phyloP scores from a whole-genome alignment of 1,284 basidiomycete species.

The Rhizoctonia solani region DNA sequence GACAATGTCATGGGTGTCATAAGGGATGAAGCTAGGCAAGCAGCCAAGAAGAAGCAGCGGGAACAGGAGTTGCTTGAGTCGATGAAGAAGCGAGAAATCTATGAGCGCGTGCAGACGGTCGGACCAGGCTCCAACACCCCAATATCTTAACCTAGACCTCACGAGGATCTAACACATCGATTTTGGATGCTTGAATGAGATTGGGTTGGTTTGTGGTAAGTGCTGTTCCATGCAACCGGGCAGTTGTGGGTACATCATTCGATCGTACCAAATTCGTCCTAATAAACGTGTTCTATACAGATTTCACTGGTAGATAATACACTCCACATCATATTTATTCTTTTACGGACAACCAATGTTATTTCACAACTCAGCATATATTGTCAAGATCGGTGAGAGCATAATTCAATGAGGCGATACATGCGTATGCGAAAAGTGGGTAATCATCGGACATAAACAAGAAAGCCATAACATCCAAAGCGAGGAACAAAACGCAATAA shows the following conservation, averaged over 20 bases:
- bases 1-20: constrained; percentile 91
- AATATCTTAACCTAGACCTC: background rate
- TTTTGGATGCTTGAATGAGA: no score
- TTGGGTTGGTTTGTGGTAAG: no score
- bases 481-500: background rate
- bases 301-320: constrained; percentile 6
- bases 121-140: background rate
- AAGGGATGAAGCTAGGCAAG: constrained; percentile 80
- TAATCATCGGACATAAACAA: background rate
- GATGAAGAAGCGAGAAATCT: constrained; percentile 63
- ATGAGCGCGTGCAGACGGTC: constrained; percentile 67
- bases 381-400: no score
- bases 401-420: no score
- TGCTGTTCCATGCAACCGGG: no score
- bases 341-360: no score
- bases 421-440: constrained; percentile 6
- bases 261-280: background rate
- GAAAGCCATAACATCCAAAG: background rate
- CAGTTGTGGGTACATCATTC: no score
- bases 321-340: constrained; percentile 4
- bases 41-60: constrained; percentile 65
- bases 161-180: background rate
- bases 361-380: no score
- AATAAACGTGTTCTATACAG: constrained; percentile 20
- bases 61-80: constrained; percentile 48